A percentile compares a stretch with the other conserved stretches of the same genome.
These are phyloP conservation scores for Globisporangium rhizosaccharum DNA, from an alignment of 352 stramenopile species.

Conservation along the genomic window DNA sequence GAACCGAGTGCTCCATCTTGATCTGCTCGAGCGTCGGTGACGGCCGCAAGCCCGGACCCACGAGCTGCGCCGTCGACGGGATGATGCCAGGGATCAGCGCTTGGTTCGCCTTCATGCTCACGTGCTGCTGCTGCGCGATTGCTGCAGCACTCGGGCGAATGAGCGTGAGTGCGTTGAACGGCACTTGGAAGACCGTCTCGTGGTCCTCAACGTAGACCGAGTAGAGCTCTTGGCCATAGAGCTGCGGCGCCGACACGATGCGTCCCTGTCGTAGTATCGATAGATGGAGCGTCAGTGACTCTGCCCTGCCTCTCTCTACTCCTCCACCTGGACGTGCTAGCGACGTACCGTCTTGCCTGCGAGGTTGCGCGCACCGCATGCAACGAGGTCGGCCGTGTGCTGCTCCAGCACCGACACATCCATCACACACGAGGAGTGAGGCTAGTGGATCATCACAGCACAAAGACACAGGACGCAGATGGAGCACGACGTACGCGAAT, in stretches of 20 bases:
- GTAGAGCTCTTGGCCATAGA: conserved; percentile 77
- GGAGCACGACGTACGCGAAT: conserved; percentile 43
- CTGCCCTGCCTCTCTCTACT: not conserved
- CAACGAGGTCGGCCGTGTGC: conserved; percentile 68
- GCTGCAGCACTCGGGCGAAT: conserved; percentile 30
- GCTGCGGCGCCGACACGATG: conserved; percentile 66
- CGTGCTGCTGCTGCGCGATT: conserved; percentile 26
- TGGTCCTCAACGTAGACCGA: conserved; percentile 83
- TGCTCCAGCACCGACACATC: conserved; percentile 10
- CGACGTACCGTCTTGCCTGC: conserved; percentile 50
- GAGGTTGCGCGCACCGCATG: conserved; percentile 68
- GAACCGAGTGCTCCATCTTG: conserved; percentile 85
- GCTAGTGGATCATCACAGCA: not conserved
- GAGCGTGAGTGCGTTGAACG: conserved; percentile 70
- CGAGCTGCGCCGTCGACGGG: conserved; percentile 14
- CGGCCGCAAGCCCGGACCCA: conserved; percentile 14
- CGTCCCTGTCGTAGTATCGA: conserved; percentile 23
- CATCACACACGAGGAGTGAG: not conserved
- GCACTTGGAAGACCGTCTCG: conserved; percentile 75
- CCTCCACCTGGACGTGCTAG: not conserved
- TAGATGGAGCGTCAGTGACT: not conserved
- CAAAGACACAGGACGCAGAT: not conserved
- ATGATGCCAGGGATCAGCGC: conserved; percentile 19
- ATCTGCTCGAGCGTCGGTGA: conserved; percentile 50
- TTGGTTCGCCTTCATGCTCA: conserved; percentile 32